phyloP scores from a whole-genome alignment of 768 basidiomycete species.

The Boletus sp. region DNA sequence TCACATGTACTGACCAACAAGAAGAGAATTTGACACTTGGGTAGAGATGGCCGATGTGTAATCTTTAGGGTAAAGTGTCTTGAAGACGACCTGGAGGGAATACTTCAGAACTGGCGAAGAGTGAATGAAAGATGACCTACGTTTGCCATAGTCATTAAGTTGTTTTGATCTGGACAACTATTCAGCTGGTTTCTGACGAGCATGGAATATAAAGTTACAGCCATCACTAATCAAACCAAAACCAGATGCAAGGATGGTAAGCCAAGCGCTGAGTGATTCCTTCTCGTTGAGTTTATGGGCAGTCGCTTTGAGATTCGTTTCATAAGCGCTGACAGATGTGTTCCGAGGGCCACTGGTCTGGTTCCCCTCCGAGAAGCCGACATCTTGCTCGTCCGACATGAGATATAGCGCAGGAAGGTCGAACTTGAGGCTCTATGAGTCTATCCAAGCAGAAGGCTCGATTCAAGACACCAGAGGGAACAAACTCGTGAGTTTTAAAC shows the following conservation, averaged over 20 bases:
- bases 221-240: conserved; percentile 68
- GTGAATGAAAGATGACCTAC: conserved; percentile 30
- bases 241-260: conserved; percentile 63
- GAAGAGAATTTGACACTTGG: conserved; percentile 65
- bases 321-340: conserved; percentile 25
- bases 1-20: conserved; percentile 50
- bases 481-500: conserved; percentile 21
- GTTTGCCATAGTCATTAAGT: conserved; percentile 68
- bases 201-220: conserved; percentile 35
- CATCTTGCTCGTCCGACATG: conserved; percentile 26
- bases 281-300: conserved; percentile 31
- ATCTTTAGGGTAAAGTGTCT: conserved; percentile 55
- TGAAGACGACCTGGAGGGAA: conserved; percentile 56
- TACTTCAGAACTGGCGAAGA: conserved; percentile 5
- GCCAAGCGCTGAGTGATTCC: conserved; percentile 53
- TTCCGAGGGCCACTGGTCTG: conserved; percentile 12
- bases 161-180: conserved; percentile 55
- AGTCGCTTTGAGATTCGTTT: conserved; percentile 20
- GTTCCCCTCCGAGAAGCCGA: conserved; percentile 4
- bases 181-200: conserved; percentile 4
- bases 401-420: background rate
- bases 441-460: background rate
- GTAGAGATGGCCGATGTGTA: conserved; percentile 66
- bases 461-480: background rate
- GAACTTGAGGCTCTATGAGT: background rate